Base-by-base conservation (phyloP, 768 basidiomycete genomes). In the Pisolithus sp. region DNA sequence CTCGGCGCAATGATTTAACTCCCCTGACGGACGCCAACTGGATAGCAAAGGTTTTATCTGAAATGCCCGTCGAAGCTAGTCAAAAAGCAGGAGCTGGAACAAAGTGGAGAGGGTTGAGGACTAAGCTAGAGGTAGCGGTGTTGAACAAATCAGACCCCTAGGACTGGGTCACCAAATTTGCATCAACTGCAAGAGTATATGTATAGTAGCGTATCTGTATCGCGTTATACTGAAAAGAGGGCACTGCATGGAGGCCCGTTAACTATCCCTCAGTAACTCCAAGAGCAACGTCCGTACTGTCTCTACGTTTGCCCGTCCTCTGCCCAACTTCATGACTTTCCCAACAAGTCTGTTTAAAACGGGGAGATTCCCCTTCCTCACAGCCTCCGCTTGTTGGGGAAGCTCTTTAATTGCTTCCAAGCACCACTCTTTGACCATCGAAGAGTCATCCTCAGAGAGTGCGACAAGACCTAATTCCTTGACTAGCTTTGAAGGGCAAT, bases 1-100 rank as follows among this genome's bases (percentile, higher is more conserved):
- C 86, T 0, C 78, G 71, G 57, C 80, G 81, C 23, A 80, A 87
- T 57, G 96, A 99, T 67, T 67, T 96, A 40, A 88, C 89, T 0
- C 90, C 89, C 3, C 76, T 99, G 18, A 96, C 93, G 1, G 90
- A 95, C 60, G 76, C 86, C 17, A 85, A 79, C 46, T 97, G 87
- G 68, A 85, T 98, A 37, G 81, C 83, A 30, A 83, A 85, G 57
- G 70, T 80, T 9, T 73, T 93, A 28, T 74, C 82, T 2, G 82
- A 82, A 31, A 70, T 90, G 60, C 80, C 85, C 1, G 61, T 73
- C 30, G 73, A 78, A 34, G 66, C 75, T 5, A 80, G 83, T 0
- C 85, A 88, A 60, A 66, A 67, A 31, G 71, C 73, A 41, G 86
- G 84, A 20, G 85, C 85, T 1, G 78, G 81, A 6, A 95, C 93